These are phyloP conservation scores for Scedosporium apiospermum DNA, from an alignment of 2,329 filamentous ascomycete genomes.

Conservation along the genomic window DNA sequence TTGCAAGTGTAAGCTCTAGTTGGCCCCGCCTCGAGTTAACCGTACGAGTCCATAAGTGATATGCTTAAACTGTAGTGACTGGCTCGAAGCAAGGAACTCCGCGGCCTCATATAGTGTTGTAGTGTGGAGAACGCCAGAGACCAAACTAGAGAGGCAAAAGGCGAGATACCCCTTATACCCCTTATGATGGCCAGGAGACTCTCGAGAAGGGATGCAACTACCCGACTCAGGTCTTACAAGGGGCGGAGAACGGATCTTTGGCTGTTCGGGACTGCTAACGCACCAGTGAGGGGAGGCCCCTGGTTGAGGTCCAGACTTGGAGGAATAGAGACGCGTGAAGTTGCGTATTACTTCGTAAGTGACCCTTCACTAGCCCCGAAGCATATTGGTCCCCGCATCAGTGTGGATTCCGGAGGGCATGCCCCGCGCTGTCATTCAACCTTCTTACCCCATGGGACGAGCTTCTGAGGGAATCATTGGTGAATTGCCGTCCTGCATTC, in stretches of 20 bases:
- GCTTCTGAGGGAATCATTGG: background rate
- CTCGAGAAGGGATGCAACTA: background rate
- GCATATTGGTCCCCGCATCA: too few species aligned
- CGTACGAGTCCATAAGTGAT: background rate
- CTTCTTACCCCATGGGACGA: background rate
- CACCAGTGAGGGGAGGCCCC: background rate
- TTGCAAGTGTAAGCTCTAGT: background rate
- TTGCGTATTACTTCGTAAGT: too few species aligned
- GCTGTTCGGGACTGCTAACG: too few species aligned
- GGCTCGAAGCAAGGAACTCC: background rate
- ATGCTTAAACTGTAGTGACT: background rate
- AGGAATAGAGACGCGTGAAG: background rate
- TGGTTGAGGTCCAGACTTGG: background rate
- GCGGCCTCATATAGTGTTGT: background rate
- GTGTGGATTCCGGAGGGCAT: too few species aligned
- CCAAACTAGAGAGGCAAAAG: background rate
- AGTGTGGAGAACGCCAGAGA: background rate
- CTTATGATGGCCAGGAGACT: background rate
- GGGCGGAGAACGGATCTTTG: background rate
- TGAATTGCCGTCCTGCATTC: background rate
- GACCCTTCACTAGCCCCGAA: too few species aligned
- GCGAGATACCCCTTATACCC: background rate
- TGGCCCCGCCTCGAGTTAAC: too few species aligned
- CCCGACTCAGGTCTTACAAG: background rate
- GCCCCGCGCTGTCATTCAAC: too few species aligned